Evolutionary conservation across 176 grass and related monocot species (phyloP).

Genomic region (Phragmites australis): DNA sequence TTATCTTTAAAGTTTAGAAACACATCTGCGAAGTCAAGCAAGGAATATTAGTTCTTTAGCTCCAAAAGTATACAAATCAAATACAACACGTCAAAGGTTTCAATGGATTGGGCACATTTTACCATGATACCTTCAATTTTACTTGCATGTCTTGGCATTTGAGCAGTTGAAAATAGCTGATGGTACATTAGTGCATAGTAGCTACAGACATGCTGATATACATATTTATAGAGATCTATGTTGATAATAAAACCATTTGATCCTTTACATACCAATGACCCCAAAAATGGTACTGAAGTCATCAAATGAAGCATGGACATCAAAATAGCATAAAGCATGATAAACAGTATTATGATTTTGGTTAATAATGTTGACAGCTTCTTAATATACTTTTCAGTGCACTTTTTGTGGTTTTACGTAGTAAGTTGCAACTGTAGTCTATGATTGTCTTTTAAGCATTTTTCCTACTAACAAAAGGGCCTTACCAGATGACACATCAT

Average conservation of each 20-base stretch:
- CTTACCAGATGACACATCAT: too few relatives aligned
- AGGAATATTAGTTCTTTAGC: background rate
- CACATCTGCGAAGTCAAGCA: slow-evolving; percentile 17
- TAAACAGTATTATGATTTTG: too few relatives aligned
- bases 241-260: background rate
- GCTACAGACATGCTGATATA: background rate
- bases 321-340: too few relatives aligned
- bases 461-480: too few relatives aligned
- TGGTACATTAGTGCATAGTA: too few relatives aligned
- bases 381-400: background rate
- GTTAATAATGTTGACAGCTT: background rate
- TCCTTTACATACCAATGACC: background rate
- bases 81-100: background rate
- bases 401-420: background rate
- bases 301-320: background rate
- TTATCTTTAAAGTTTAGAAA: slow-evolving; percentile 35
- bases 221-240: background rate
- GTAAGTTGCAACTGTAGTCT: background rate
- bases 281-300: background rate
- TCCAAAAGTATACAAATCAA: background rate
- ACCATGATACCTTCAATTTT: background rate
- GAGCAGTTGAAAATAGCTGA: too few relatives aligned
- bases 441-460: background rate
- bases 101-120: background rate
- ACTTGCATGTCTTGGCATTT: too few relatives aligned